Evolutionary conservation across 352 stramenopile genomes (phyloP), one percentile per base, ranked within the genome.

Genomic region (Nothophytophthora sp.): DNA sequence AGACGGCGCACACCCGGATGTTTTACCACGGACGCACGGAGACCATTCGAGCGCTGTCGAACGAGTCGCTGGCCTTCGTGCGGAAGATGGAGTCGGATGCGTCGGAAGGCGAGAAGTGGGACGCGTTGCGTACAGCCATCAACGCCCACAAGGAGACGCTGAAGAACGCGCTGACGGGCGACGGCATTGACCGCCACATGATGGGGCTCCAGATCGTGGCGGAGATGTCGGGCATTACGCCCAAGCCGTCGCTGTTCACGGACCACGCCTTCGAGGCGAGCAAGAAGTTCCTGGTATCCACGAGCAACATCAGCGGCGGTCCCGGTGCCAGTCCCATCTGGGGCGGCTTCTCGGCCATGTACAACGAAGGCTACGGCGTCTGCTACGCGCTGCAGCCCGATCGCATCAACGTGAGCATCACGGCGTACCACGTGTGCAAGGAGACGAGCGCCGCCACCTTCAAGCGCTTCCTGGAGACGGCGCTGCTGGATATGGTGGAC

Each of bases 21-120:
- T 99, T 98, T 62, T 94, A 98, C 41, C 97, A 99, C 56, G 97
- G 97, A 3, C 88, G 97, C 33, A 99, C 97, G 1, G 92, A 96
- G 59, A 96, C 89, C 12, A 91, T 94, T 40, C 81, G 89, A 5
- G 85, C 93, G 25, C 74, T 98, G 13, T 96, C 90, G 28, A 87
- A 62, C 22, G 90, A 97, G 25, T 97, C 84, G 55, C 77, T 90
- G 15, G 84, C 79, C 16, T 99, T 98, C 59, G 76, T 95, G 18
- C 87, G 97, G 59, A 80, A 63, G n/a, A 97, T 97, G 89, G 80
- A 90, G 50, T 85, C 83, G 51, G 64, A 62, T 30, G 72, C 75
- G 5, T 58, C 58, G 8, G 61, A 81, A 44, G 65, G 73, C 73
- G 57, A 80, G 69, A 93, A 93, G 63, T 83, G 97, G 63, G 76